Evolutionary conservation across 306 rosid species (phyloP).

Genomic region (Prunus mongolica): DNA sequence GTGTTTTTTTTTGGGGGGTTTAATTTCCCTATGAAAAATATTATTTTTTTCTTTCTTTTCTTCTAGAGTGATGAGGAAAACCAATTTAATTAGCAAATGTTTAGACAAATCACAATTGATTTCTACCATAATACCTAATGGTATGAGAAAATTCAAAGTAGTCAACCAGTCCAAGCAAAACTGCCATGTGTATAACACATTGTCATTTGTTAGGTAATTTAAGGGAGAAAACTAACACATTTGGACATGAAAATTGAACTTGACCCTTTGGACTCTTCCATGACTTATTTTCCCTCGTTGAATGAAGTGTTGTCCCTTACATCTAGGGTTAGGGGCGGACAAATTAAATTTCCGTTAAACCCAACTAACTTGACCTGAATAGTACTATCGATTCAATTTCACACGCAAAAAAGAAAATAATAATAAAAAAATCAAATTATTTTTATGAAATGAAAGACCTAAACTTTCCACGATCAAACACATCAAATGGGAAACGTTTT

Average conservation of each 20-base stretch:
- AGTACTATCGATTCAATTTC: background rate
- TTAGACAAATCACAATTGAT: background rate
- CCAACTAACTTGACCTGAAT: background rate
- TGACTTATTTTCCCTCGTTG: background rate
- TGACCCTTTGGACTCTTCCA: background rate
- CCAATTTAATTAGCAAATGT: background rate
- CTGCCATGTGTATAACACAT: background rate
- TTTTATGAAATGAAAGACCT: background rate
- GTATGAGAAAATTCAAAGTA: background rate
- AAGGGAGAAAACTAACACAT: background rate
- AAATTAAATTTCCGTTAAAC: background rate
- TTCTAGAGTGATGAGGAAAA: conserved; percentile 3
- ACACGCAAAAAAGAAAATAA: too few relatives aligned
- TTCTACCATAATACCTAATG: background rate
- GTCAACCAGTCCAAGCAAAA: conserved; percentile 1
- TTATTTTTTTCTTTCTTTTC: background rate
- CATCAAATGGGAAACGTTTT: too few relatives aligned
- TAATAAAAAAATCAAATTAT: background rate
- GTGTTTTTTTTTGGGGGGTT: background rate
- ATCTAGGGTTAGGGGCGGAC: background rate
- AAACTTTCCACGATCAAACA: too few relatives aligned
- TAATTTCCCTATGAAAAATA: background rate
- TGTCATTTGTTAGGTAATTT: background rate
- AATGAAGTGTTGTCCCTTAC: background rate
- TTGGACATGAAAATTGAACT: background rate